Evolutionary conservation across 2,329 filamentous ascomycete species (phyloP).

Genomic region (Lasiodiplodia gonubiensis): DNA sequence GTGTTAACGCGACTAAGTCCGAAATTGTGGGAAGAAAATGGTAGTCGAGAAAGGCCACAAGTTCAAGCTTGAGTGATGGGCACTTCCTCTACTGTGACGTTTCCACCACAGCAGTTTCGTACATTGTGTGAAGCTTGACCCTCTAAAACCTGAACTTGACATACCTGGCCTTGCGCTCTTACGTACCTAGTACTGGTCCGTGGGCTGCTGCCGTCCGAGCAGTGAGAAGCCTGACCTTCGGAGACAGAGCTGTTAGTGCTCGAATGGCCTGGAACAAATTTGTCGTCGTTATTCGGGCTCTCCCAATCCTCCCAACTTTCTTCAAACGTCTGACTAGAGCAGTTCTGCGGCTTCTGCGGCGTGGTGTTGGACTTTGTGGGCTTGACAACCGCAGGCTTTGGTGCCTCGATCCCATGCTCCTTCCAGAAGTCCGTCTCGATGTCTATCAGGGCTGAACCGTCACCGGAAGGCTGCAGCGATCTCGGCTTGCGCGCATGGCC

Average conservation of each 20-base stretch:
- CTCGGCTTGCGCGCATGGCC: conserved; percentile 18
- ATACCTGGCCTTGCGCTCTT: conserved; percentile 32
- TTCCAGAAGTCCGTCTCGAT: conserved; percentile 52
- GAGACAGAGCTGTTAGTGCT: conserved; percentile 54
- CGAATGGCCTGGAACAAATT: conserved; percentile 48
- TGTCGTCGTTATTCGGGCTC: conserved; percentile 11
- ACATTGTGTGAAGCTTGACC: conserved; percentile 4
- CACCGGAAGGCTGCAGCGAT: conserved; percentile 27
- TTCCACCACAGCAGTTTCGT: background rate
- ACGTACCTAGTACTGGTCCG: conserved; percentile 60
- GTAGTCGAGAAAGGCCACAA: conserved; percentile 32
- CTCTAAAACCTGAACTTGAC: conserved; percentile 27
- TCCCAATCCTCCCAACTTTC: conserved; percentile 64
- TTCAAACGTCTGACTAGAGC: conserved; percentile 52
- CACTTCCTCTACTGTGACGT: background rate
- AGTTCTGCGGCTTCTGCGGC: conserved; percentile 46
- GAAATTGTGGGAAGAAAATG: conserved; percentile 31
- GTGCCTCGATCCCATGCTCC: conserved; percentile 46
- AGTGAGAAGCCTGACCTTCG: conserved; percentile 52
- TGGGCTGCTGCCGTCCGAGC: conserved; percentile 52
- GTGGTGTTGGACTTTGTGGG: conserved; percentile 46
- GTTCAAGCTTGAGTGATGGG: conserved; percentile 24
- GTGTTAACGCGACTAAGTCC: background rate
- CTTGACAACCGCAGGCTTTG: conserved; percentile 37
- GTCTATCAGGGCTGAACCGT: conserved; percentile 39